A percentile compares a stretch with the other conserved stretches of the same genome.
phyloP scores from a whole-genome alignment of 2,329 filamentous ascomycete species.

The Geoglossum cookeanum region DNA sequence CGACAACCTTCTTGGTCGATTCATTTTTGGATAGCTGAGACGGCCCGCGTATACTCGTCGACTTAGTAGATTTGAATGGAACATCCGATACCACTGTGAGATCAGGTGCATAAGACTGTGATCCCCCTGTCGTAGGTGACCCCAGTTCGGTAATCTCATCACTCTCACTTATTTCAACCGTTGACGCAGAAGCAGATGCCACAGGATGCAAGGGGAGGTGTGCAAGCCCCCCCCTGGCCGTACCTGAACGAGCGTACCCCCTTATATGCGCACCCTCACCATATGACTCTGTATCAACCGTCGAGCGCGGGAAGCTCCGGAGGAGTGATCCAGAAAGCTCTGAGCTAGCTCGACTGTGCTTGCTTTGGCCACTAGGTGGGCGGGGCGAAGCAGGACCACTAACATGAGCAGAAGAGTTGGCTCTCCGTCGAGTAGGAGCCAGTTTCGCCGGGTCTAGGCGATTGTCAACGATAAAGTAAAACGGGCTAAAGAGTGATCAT shows the following conservation, averaged over 20 bases:
- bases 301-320: not conserved
- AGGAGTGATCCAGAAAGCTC: conserved; percentile 4
- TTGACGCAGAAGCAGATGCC: not conserved
- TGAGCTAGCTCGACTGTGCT: conserved; percentile 9
- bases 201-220: not conserved
- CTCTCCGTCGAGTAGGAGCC: conserved; percentile 7
- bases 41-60: not conserved
- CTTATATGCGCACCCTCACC: conserved; percentile 14
- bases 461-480: conserved; percentile 1
- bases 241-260: not conserved
- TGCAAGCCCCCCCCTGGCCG: not conserved
- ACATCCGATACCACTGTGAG: not conserved
- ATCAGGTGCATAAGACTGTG: not conserved
- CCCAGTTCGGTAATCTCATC: not conserved
- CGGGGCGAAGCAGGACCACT: conserved; percentile 4
- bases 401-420: conserved; percentile 18
- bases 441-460: not conserved
- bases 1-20: not conserved
- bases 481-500: conserved; percentile 5
- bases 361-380: conserved; percentile 3
- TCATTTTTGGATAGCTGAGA: not conserved
- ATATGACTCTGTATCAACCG: not conserved
- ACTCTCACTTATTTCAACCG: not conserved
- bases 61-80: not conserved
- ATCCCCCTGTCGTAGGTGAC: not conserved